Base-by-base conservation (phyloP, 345 rosid genomes). In the Lepidium sativum region DNA sequence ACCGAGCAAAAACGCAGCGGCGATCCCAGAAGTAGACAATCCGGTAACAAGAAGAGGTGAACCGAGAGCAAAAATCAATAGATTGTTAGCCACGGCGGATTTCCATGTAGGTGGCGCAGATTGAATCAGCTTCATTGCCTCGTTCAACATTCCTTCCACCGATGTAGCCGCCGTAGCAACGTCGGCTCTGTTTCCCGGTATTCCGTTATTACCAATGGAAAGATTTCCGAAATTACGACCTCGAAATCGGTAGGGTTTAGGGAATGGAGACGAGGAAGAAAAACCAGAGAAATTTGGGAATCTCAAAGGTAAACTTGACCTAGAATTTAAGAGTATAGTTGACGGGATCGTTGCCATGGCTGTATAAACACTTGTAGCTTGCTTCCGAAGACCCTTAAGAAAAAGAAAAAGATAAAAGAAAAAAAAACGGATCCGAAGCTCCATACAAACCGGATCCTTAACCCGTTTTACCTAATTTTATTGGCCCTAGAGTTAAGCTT, bases 1-100 rank as follows among this genome's bases (percentile, higher is more conserved):
- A 5, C 92, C 97, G 47, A 94, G 82, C 78, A 90, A 68, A 70
- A 88, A 94, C 1, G 99, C 99, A 9, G 97, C 95, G 20, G 67
- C 69, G 67, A 90, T 87, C 17, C 99, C 99, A 5, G 88, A 72
- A 18, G 76, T 54, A 1, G 99, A 90, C 14, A 94, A 87, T 8
- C 99, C 99, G 11, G 92, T 44, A 7, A 90, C 76, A 35, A 94
- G 75, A 74, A 94, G 65, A 9, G 99, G 96, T 5, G 95, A 79
- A 0, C 97, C 97, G 31, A 78, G 62, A 63, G 79, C 56, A 77
- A 94, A 94, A 60, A 94, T 90, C 54, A 86, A 37, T 48, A 86
- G 12, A 70, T 88, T 94, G 67, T 77, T 86, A 73, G 92, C 81
- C 54, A 94, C 37, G 4, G 99, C 84, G 7, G 97, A 90, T 34